Evolutionary conservation across 371 early-diverging fungal genomes (phyloP).

Genomic region (Mucor racemosus): DNA sequence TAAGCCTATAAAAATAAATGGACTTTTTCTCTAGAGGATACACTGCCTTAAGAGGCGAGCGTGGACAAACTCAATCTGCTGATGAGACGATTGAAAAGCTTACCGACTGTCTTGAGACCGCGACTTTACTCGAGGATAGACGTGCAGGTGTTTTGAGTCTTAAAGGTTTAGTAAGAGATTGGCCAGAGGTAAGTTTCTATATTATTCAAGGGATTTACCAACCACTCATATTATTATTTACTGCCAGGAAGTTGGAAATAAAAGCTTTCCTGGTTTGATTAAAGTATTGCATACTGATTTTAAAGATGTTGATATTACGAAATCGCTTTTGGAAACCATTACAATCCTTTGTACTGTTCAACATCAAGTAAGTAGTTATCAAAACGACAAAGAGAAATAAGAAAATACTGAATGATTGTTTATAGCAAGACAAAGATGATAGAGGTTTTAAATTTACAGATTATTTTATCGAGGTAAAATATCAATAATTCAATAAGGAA

Average conservation of each 20-base stretch:
- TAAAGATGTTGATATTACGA: slow-evolving; percentile 82
- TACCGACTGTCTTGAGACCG: slow-evolving; percentile 82
- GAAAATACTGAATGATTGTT: not conserved
- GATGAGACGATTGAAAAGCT: slow-evolving; percentile 86
- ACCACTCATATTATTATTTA: not conserved
- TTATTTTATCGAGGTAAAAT: slow-evolving; percentile 52
- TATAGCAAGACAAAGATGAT: slow-evolving; percentile 47
- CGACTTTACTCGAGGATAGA: slow-evolving; percentile 88
- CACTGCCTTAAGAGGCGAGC: slow-evolving; percentile 79
- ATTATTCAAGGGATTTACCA: not conserved
- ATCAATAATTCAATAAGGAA: not conserved
- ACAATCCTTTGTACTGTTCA: slow-evolving; percentile 74
- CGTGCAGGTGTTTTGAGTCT: slow-evolving; percentile 87
- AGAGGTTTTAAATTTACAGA: slow-evolving; percentile 53
- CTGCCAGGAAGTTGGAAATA: slow-evolving; percentile 81
- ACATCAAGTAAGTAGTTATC: slow-evolving; percentile 28
- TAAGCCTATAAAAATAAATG: slow-evolving; percentile 47
- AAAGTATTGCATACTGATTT: slow-evolving; percentile 77
- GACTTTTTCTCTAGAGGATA: slow-evolving; percentile 81
- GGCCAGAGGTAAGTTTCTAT: slow-evolving; percentile 40
- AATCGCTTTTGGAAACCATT: slow-evolving; percentile 85
- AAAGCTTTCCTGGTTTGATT: slow-evolving; percentile 75
- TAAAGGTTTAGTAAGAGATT: slow-evolving; percentile 84
- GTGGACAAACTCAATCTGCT: slow-evolving; percentile 80
- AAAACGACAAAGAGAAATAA: not conserved